Percentiles rank a stretch among this genome's conserved stretches.
Evolutionary conservation across 2,329 filamentous ascomycete genomes (phyloP).

Genomic region (Pseudopithomyces maydicus): DNA sequence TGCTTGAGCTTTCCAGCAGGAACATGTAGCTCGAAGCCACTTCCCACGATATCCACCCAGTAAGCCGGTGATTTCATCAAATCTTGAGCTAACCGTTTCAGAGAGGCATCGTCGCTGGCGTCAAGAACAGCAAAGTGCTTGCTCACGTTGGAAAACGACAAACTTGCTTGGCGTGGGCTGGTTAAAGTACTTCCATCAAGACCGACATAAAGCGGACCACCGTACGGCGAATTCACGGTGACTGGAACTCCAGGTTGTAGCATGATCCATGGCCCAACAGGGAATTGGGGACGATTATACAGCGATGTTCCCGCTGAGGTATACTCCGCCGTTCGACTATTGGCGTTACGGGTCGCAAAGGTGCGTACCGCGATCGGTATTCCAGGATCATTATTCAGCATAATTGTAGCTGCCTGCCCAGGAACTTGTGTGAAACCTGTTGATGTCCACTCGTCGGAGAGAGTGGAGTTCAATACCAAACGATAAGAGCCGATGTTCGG

Average conservation of each 20-base stretch:
- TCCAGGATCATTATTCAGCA: not conserved
- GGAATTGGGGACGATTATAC: constrained; percentile 1
- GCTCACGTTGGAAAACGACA: not conserved
- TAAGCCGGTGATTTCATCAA: not conserved
- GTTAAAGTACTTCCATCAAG: not conserved
- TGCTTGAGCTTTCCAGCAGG: not conserved
- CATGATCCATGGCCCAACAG: not conserved
- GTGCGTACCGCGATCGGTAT: not conserved
- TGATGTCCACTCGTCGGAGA: not conserved
- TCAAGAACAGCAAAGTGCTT: constrained; percentile 1
- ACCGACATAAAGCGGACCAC: not conserved
- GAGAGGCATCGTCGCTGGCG: not conserved
- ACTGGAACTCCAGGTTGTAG: not conserved
- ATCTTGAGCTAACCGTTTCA: not conserved
- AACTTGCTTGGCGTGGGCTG: not conserved
- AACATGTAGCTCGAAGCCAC: constrained; percentile 1
- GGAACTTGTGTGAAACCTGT: not conserved
- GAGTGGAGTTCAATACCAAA: not conserved
- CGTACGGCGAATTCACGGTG: not conserved
- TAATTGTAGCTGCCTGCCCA: not conserved
- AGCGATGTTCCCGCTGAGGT: not conserved
- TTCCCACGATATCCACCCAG: constrained; percentile 1
- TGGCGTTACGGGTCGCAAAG: not conserved
- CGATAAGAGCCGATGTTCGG: not conserved
- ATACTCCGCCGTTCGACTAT: constrained; percentile 3